Base-by-base conservation (phyloP, 768 basidiomycete genomes). In the Polyporus arcularius region DNA sequence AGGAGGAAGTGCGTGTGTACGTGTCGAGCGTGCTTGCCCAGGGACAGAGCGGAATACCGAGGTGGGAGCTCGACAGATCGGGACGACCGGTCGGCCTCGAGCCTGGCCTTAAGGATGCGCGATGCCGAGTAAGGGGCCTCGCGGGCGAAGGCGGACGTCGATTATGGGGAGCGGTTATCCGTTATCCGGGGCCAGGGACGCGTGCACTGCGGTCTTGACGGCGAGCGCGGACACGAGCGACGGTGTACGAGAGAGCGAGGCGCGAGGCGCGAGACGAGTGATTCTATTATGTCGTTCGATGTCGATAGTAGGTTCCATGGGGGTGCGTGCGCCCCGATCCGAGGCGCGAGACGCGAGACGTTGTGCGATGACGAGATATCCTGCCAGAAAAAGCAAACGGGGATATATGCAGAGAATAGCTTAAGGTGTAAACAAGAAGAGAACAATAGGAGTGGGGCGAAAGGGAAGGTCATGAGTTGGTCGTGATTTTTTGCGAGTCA, bases 401-500 rank as follows among this genome's bases (percentile, higher is more conserved):
- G 35, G 12, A 54, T 60, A 64, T 64, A 54, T 60, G 63, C 58
- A 60, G 46, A 26, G 51, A 58, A 58, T 62, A 62, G 61, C 57
- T 62, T 58, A 62, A 47, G 41, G 50, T 57, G 40, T 53, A 50
- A 49, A 45, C 50, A 48, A 50, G 55, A 58, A 55, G 53, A 45
- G 55, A 43, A 55, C 21, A 49, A 38, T 55, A 18, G 40, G 4
- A n/a, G 35, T 42, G 57, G 31, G 32, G 30, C 21, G 42, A 51
- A 58, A 43, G 49, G 7, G 58, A 52, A 28, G 61, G 58, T 62
- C 65, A 50, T 65, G 61, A 65, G 60, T 60, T 62, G 61, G 65
- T 65, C 65, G 61, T 65, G 46, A 60, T 51, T 45, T 57, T 31
- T 49, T 26, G 42, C 43, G 26, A 48, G 52, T 60, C 49, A 53